These are phyloP conservation scores for Ophiostoma quercus DNA, from an alignment of 2,329 filamentous ascomycete genomes.

Conservation along the genomic window DNA sequence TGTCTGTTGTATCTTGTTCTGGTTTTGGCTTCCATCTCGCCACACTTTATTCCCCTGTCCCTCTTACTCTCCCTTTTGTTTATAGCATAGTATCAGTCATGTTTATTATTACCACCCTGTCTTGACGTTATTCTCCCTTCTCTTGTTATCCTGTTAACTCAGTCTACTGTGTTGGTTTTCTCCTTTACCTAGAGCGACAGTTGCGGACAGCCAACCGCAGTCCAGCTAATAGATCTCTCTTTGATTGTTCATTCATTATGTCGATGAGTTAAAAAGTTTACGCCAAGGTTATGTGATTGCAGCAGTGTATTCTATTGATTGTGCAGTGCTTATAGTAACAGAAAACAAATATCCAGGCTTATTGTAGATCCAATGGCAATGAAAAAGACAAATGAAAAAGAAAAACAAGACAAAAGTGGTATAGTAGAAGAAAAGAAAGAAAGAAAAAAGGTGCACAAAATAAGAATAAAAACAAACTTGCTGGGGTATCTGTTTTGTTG, in stretches of 20 bases:
- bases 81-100: constrained; percentile 12
- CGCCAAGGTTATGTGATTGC: neutral
- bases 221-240: constrained; percentile 4
- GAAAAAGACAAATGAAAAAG: constrained; percentile 12
- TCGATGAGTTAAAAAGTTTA: too few relatives aligned
- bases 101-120: neutral
- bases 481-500: constrained; percentile 15
- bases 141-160: neutral
- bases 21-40: neutral
- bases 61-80: neutral
- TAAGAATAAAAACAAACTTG: neutral
- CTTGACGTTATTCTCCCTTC: neutral
- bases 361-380: neutral
- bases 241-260: neutral
- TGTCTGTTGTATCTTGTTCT: too few relatives aligned
- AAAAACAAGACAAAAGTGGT: constrained; percentile 5
- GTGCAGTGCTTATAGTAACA: neutral
- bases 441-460: neutral
- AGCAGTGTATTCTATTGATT: neutral
- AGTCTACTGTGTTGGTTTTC: neutral
- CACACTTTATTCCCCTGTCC: neutral
- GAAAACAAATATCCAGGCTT: neutral
- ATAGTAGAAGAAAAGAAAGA: neutral
- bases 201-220: neutral
- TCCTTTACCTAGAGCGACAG: neutral